Conservation (phyloP, 306 rosid genomes). For the Geum urbanum region DNA sequence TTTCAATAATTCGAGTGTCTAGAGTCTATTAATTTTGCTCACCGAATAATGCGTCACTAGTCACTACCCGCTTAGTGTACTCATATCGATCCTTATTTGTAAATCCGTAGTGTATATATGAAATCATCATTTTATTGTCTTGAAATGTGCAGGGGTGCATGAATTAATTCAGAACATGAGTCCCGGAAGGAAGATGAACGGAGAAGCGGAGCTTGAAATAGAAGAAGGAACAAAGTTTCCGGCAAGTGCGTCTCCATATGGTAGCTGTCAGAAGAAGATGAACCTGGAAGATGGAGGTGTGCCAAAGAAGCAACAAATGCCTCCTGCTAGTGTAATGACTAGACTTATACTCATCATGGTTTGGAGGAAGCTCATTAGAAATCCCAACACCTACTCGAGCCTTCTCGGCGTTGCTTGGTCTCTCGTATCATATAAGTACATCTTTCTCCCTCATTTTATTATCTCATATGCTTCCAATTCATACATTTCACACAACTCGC, state of each 20-base stretch:
- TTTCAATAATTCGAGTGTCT: background rate
- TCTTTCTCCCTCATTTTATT: background rate
- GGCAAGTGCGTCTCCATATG: constrained; percentile 52
- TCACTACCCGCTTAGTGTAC: background rate
- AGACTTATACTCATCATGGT: constrained; percentile 87
- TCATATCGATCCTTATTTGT: background rate
- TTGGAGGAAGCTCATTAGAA: constrained; percentile 89
- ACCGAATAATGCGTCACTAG: background rate
- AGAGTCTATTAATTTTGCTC: background rate
- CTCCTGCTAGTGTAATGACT: constrained; percentile 83
- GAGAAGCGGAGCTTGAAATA: constrained; percentile 35
- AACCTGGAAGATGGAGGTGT: constrained; percentile 46
- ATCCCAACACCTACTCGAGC: constrained; percentile 85
- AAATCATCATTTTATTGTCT: background rate
- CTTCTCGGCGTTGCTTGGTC: constrained; percentile 75
- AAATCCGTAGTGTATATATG: background rate
- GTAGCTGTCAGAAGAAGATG: constrained; percentile 43
- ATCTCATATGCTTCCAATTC: background rate
- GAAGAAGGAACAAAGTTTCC: constrained; percentile 54
- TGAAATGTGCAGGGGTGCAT: constrained; percentile 34
- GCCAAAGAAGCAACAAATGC: constrained; percentile 65
- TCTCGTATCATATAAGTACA: constrained; percentile 65
- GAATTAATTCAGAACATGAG: constrained; percentile 56
- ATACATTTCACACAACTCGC: too few species aligned
- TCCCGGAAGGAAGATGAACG: constrained; percentile 45